phyloP scores from a whole-genome alignment of 2,329 filamentous ascomycete genomes.

The Fusarium fujikuroi region DNA sequence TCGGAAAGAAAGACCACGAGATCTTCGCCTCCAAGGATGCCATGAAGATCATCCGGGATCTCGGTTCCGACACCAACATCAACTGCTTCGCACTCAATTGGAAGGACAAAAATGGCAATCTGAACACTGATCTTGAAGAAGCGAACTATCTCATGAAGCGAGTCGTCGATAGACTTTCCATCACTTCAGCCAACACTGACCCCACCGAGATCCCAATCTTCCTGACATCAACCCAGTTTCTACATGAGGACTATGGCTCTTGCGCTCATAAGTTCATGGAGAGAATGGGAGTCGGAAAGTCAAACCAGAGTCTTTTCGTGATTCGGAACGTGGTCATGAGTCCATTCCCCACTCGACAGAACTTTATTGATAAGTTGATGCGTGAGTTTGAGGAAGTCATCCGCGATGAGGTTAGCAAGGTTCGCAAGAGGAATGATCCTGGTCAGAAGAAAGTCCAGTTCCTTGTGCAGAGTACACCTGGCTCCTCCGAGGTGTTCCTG shows the following conservation, averaged over 20 bases:
- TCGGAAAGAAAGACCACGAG: slow-evolving; percentile 50
- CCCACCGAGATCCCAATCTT: slow-evolving; percentile 55
- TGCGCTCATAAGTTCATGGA: slow-evolving; percentile 55
- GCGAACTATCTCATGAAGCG: slow-evolving; percentile 60
- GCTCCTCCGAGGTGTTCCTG: slow-evolving; percentile 50
- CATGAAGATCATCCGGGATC: slow-evolving; percentile 51
- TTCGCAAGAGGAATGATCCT: slow-evolving; percentile 50
- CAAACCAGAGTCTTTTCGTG: slow-evolving; percentile 54
- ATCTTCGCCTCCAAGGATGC: slow-evolving; percentile 51
- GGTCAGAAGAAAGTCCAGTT: slow-evolving; percentile 51
- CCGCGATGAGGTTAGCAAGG: slow-evolving; percentile 44
- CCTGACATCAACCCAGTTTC: slow-evolving; percentile 58
- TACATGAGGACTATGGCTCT: slow-evolving; percentile 52
- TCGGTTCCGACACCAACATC: slow-evolving; percentile 61
- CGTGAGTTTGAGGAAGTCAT: slow-evolving; percentile 47
- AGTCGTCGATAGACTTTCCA: slow-evolving; percentile 55
- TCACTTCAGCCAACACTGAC: slow-evolving; percentile 53
- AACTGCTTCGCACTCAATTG: slow-evolving; percentile 59
- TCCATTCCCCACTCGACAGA: slow-evolving; percentile 53
- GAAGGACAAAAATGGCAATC: slow-evolving; percentile 49
- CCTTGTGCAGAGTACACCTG: slow-evolving; percentile 50
- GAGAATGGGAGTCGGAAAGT: slow-evolving; percentile 50
- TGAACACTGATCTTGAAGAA: slow-evolving; percentile 58
- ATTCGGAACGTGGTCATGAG: slow-evolving; percentile 61
- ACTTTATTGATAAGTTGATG: slow-evolving; percentile 54